A percentile compares a stretch with the other conserved stretches of the same genome.
Evolutionary conservation across 345 rosid genomes (phyloP).

Genomic region (Syzygium aqueum): DNA sequence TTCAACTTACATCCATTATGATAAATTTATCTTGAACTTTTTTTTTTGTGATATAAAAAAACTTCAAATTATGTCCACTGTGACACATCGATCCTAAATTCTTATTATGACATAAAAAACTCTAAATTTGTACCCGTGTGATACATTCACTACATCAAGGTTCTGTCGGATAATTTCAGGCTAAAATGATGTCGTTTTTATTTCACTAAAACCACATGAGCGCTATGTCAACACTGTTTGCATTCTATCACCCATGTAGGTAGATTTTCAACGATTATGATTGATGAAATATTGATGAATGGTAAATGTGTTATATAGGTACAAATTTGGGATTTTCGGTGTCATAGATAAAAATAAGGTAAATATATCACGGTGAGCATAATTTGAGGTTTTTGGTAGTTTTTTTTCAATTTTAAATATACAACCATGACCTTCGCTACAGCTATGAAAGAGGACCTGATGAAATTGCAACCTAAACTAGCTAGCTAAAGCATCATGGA

Average conservation of each 20-base stretch:
- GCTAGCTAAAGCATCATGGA: background rate
- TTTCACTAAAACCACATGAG: background rate
- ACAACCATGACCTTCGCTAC: background rate
- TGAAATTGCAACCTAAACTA: background rate
- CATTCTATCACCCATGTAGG: background rate
- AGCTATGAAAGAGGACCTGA: background rate
- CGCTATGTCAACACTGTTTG: background rate
- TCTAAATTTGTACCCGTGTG: background rate
- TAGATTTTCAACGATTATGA: background rate
- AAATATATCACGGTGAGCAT: background rate
- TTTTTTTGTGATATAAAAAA: background rate
- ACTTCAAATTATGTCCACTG: background rate
- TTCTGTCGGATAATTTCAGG: background rate
- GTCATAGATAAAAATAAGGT: background rate
- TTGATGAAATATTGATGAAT: background rate
- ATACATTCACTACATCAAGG: background rate
- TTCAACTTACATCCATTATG: background rate
- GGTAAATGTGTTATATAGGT: background rate
- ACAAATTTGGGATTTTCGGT: background rate
- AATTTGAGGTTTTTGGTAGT: background rate
- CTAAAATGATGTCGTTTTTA: background rate
- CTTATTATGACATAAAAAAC: background rate
- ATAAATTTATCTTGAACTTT: background rate
- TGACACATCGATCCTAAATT: fast-evolving
- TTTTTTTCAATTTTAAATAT: background rate